These are phyloP conservation scores for Orobanche coerulescens DNA, from an alignment of 257 asterid species.

Conservation along the genomic window DNA sequence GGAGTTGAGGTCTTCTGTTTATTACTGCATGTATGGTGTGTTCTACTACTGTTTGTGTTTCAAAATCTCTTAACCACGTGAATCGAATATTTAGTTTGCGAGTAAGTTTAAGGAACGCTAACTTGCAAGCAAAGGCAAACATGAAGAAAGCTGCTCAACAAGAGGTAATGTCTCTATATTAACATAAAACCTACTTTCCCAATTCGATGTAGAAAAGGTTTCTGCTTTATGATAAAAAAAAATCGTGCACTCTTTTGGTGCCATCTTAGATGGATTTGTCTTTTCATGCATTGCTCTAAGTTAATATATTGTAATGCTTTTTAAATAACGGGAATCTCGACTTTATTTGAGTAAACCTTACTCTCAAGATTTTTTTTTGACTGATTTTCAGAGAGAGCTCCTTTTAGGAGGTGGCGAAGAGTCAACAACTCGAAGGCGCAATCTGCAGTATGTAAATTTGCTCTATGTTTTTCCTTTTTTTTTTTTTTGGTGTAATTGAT, in stretches of 20 bases:
- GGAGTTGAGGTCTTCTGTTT: background rate
- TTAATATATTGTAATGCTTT: background rate
- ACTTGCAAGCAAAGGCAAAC: conserved; percentile 84
- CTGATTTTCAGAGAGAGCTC: conserved; percentile 68
- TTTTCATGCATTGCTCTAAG: background rate
- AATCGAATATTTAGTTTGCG: conserved; percentile 47
- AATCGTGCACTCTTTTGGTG: background rate
- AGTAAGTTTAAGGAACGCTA: conserved; percentile 62
- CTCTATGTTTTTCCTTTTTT: background rate
- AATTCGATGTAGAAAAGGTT: background rate
- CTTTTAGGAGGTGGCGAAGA: conserved; percentile 97
- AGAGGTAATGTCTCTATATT: conserved; percentile 48
- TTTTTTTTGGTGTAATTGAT: no score
- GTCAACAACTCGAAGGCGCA: conserved; percentile 82
- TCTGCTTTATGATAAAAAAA: background rate
- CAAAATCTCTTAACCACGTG: background rate
- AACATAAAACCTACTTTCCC: background rate
- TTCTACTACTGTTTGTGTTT: background rate
- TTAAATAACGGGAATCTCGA: background rate
- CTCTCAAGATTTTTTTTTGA: background rate
- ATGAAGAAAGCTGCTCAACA: conserved; percentile 72
- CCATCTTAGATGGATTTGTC: conserved; percentile 1
- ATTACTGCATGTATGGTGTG: background rate
- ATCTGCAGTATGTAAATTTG: conserved; percentile 58
- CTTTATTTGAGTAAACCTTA: background rate